Percentiles rank a stretch among this genome's conserved stretches.
Conservation (phyloP, 2,329 filamentous ascomycete genomes). For the Lasiodiplodia hormozganensis region DNA sequence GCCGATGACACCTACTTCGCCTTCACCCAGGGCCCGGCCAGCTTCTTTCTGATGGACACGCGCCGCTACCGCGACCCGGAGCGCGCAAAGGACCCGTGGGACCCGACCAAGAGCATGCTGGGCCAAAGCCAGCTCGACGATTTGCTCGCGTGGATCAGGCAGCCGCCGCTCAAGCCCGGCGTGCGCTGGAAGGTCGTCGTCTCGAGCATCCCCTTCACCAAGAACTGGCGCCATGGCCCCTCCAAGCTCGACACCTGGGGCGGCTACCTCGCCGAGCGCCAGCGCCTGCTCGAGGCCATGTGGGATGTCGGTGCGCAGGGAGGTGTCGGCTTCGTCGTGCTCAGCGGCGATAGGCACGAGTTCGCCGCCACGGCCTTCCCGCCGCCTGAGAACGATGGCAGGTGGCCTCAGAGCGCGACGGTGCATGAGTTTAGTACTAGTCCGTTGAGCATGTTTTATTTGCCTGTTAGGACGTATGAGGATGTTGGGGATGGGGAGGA, state of each 20-base stretch:
- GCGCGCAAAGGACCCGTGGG: slow-evolving; percentile 65
- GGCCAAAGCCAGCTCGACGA: slow-evolving; percentile 80
- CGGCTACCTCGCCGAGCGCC: slow-evolving; percentile 83
- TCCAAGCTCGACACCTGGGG: slow-evolving; percentile 84
- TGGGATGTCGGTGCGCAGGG: slow-evolving; percentile 79
- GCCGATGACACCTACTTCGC: slow-evolving; percentile 80
- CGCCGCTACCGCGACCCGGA: slow-evolving; percentile 80
- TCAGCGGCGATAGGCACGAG: slow-evolving; percentile 95
- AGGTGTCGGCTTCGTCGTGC: slow-evolving; percentile 78
- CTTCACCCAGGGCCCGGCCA: slow-evolving; percentile 87
- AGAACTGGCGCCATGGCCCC: slow-evolving; percentile 92
- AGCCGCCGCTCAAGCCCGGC: slow-evolving; percentile 70
- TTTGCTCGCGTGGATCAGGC: slow-evolving; percentile 76
- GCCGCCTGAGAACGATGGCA: slow-evolving; percentile 62
- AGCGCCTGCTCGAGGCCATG: slow-evolving; percentile 83
- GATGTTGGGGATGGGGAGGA: slow-evolving; percentile 76
- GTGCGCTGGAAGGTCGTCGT: slow-evolving; percentile 94
- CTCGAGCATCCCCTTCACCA: slow-evolving; percentile 92
- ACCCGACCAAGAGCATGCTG: slow-evolving; percentile 82
- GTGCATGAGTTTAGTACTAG: slow-evolving; percentile 93
- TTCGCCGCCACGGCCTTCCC: slow-evolving; percentile 86
- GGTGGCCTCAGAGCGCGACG: slow-evolving; percentile 55
- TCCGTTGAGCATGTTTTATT: slow-evolving; percentile 91
- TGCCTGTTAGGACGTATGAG: slow-evolving; percentile 81
- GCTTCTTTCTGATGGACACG: slow-evolving; percentile 95